phyloP scores from a whole-genome alignment of 371 early-diverging fungal species.

The Paraphysoderma sedebokerense region DNA sequence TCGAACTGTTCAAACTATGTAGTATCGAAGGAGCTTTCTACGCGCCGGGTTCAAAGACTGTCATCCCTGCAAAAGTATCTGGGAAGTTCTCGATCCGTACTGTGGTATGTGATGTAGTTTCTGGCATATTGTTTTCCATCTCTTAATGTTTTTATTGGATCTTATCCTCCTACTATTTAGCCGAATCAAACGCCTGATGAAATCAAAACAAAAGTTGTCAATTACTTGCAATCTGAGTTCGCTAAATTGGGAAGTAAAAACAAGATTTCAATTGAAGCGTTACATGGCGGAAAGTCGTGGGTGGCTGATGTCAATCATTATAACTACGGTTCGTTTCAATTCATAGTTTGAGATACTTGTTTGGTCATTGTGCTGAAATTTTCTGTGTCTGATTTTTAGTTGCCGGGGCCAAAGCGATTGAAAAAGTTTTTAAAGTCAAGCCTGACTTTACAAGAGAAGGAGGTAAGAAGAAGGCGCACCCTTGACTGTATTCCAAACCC shows the following conservation, averaged over 20 bases:
- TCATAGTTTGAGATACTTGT: background rate
- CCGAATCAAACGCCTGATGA: slow-evolving; percentile 77
- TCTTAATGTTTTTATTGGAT: background rate
- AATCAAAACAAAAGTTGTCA: slow-evolving; percentile 49
- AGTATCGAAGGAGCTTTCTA: slow-evolving; percentile 87
- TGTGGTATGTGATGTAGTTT: too few species aligned
- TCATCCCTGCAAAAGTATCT: slow-evolving; percentile 85
- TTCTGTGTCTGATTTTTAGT: slow-evolving; percentile 16
- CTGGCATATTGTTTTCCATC: background rate
- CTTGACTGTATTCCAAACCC: background rate
- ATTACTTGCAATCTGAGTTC: slow-evolving; percentile 62
- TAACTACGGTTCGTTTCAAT: slow-evolving; percentile 73
- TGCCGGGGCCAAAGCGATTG: slow-evolving; percentile 74
- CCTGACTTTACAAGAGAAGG: slow-evolving; percentile 96
- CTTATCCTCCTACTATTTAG: slow-evolving; percentile 8
- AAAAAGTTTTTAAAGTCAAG: slow-evolving; percentile 68
- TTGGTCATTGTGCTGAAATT: background rate
- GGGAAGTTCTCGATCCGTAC: slow-evolving; percentile 95
- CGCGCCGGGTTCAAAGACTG: slow-evolving; percentile 86
- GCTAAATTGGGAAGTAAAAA: slow-evolving; percentile 78
- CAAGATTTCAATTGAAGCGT: slow-evolving; percentile 43
- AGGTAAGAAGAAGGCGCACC: too few species aligned
- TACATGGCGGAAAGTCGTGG: slow-evolving; percentile 86
- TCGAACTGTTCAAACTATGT: background rate
- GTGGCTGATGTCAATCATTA: slow-evolving; percentile 74